Percentiles rank a stretch among this genome's conserved stretches.
These are phyloP conservation scores for Phlebiopsis flavidoalba DNA, from an alignment of 768 basidiomycete species.

Conservation along the genomic window DNA sequence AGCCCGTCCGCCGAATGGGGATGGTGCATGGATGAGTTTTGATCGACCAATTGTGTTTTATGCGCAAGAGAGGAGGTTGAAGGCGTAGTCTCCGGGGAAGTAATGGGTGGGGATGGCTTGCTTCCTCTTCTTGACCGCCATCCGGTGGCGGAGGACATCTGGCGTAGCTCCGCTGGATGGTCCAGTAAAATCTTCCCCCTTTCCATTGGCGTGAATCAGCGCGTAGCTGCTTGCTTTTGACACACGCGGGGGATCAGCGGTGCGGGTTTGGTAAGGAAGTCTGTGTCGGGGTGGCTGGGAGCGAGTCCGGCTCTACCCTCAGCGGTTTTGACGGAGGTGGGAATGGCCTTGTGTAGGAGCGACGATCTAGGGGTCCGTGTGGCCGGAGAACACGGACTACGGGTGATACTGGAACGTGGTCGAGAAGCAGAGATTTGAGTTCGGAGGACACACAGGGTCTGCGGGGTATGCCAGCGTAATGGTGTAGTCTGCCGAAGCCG, in stretches of 20 bases:
- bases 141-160: conserved; percentile 67
- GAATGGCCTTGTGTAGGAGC: conserved; percentile 36
- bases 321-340: conserved; percentile 33
- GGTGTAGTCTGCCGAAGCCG: conserved; percentile 78
- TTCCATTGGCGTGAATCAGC: conserved; percentile 39
- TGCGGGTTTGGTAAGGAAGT: conserved; percentile 9
- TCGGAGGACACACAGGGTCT: conserved; percentile 26
- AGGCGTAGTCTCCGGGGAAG: conserved; percentile 54
- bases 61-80: conserved; percentile 54
- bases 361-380: conserved; percentile 59
- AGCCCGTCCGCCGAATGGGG: conserved; percentile 29
- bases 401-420: conserved; percentile 28
- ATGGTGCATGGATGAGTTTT: too few species aligned
- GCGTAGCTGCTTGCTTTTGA: conserved; percentile 37
- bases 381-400: conserved; percentile 66
- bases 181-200: conserved; percentile 54
- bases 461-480: conserved; percentile 51
- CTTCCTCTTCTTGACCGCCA: conserved; percentile 31
- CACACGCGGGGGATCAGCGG: conserved; percentile 46
- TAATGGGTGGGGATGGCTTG: conserved; percentile 24
- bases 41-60: conserved; percentile 28
- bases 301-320: conserved; percentile 13
- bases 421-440: conserved; percentile 28
- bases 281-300: conserved; percentile 32
- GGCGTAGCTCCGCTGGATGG: conserved; percentile 67